These are phyloP conservation scores for Trichoderma simmonsii DNA, from an alignment of 2,329 filamentous ascomycete genomes.

Conservation along the genomic window DNA sequence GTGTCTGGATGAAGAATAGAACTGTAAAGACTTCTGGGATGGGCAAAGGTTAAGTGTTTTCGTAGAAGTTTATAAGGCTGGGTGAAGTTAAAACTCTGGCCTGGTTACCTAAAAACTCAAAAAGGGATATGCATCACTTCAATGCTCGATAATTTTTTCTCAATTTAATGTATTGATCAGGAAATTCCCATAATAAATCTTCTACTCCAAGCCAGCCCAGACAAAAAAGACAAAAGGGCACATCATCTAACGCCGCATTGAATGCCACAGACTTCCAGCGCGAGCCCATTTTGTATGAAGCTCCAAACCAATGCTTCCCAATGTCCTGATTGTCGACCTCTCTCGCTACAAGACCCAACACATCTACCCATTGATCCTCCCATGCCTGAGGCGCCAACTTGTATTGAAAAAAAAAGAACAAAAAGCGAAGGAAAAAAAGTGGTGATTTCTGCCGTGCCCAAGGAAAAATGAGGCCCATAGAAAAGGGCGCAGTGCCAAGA, in stretches of 20 bases:
- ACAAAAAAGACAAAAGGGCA: not conserved
- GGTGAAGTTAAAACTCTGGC: not conserved
- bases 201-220: not conserved
- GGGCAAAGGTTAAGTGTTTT: not conserved
- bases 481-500: slow-evolving; percentile 22
- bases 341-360: not conserved
- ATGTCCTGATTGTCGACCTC: not conserved
- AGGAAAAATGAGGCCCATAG: slow-evolving; percentile 3
- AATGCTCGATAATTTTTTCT: not conserved
- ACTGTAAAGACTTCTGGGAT: not conserved
- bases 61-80: not conserved
- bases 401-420: not conserved
- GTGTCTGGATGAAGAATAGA: not conserved
- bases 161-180: not conserved
- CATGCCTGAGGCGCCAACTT: not conserved
- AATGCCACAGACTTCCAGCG: not conserved
- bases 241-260: not conserved
- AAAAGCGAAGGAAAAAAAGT: not conserved
- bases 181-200: not conserved
- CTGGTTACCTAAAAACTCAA: not conserved
- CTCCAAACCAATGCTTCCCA: not conserved
- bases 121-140: not conserved
- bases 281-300: not conserved
- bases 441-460: not conserved
- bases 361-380: slow-evolving; percentile 2